Evolutionary conservation across 2,329 filamentous ascomycete species (phyloP).

Genomic region (Talaromyces sp.): DNA sequence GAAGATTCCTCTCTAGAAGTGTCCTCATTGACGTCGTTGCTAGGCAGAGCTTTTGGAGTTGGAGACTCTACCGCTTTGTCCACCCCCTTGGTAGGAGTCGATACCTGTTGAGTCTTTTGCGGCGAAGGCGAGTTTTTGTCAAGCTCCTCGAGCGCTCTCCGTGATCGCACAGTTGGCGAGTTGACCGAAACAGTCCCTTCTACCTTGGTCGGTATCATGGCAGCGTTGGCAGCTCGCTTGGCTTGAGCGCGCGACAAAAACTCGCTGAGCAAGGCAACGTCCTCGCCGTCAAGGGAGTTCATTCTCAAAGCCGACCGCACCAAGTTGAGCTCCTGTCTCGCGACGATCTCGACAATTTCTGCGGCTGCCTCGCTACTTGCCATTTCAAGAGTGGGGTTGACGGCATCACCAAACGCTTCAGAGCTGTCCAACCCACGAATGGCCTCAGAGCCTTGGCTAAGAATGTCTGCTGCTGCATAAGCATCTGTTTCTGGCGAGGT

Average conservation of each 20-base stretch:
- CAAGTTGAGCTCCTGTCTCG: constrained; percentile 26
- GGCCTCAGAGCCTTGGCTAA: constrained; percentile 1
- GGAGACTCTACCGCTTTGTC: constrained; percentile 18
- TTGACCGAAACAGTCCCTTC: constrained; percentile 16
- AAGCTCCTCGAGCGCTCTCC: constrained; percentile 30
- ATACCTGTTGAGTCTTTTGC: constrained; percentile 18
- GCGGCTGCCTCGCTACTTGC: constrained; percentile 11
- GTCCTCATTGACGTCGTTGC: constrained; percentile 11
- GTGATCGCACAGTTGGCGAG: constrained; percentile 25
- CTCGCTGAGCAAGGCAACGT: constrained; percentile 34
- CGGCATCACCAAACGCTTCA: background rate
- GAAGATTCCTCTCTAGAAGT: constrained; percentile 13
- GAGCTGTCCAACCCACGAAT: background rate
- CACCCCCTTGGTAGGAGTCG: background rate
- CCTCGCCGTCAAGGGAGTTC: constrained; percentile 32
- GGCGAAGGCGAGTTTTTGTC: constrained; percentile 36
- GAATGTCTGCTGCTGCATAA: background rate
- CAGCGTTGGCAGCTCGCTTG: constrained; percentile 29
- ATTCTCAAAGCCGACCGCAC: constrained; percentile 32
- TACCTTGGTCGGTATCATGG: constrained; percentile 1
- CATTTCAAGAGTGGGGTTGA: background rate
- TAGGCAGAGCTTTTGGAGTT: constrained; percentile 12
- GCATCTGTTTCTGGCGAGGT: background rate
- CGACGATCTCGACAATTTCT: constrained; percentile 21
- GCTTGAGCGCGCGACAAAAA: constrained; percentile 38